Base-by-base conservation (phyloP, 164 flowering plant genomes). In the Brasenia schreberi region DNA sequence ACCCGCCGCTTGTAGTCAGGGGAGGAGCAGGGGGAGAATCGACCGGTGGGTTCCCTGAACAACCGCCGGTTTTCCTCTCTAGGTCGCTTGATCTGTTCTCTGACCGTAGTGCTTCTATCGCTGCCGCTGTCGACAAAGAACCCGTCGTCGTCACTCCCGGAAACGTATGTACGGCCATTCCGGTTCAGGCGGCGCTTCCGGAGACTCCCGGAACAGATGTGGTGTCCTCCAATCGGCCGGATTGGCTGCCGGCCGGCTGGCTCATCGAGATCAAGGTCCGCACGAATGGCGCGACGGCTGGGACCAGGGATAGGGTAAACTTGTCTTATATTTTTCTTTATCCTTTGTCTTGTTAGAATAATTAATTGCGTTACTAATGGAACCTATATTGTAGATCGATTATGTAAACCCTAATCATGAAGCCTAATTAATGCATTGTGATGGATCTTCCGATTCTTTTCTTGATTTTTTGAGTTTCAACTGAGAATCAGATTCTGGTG, bases 231-330 rank as follows among this genome's bases (percentile, higher is more conserved):
- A 17, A 18, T 19, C 9, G 7, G 60, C 73, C 76, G 62, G 71
- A 65, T 53, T 81, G 87, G 84, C 18, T 83, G 75, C 84, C 84
- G 43, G 42, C 65, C 4, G 79, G 76, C 42, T 83, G 86, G 86
- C 2, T 19, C 3, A 67, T 78, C 11, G 78, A 76, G 63, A 71
- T 72, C 58, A 71, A 70, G 45, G 80, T 77, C 53, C 68, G 86
- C 19, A 19, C 66, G 12, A 74, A 77, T 17, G 86, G 84, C 18
- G 80, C 76, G 0, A 74, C 84, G 0, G 82, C 84, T 61, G 86
- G 84, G 45, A 7, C 70, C 5, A 49, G 16, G 0, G 86, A 83
- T 74, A 77, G 67, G 81, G 86, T 83, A 64, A 17, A 7, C 3
- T 12, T 5, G 5, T 23, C 27, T 23, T 23, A 23, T 23, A 0